Base-by-base conservation (phyloP, 139 green algal species). In the Chlamydomonas asymmetrica region DNA sequence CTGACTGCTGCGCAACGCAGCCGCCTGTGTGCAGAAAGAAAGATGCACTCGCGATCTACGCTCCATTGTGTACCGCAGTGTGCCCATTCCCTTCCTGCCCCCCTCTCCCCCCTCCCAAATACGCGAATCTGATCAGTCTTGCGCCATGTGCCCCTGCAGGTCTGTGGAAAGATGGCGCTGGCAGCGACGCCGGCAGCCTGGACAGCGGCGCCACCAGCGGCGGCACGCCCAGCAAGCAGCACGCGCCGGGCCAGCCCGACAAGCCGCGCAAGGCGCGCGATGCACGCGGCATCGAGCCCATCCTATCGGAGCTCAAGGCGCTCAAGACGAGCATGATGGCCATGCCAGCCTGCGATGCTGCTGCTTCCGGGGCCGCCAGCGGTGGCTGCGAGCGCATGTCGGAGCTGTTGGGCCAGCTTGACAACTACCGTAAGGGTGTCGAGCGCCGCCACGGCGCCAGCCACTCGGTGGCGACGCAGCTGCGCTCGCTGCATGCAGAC, bases 401-500 rank as follows among this genome's bases (percentile, higher is more conserved):
- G 5, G 31, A 40, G 43, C 71, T 77, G 59, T 41, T 77, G 34
- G 59, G 31, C 10, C 59, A 69, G 59, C 57, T 77, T n/a, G 71
- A 77, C 34, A n/a, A 6, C n/a, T 63, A 70, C 32, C 71, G 71
- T 3, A 57, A 59, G 27, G 59, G 71, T 9, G 71, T 77, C 59
- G 71, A 77, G 45, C 41, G 43, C 0, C 60, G 60, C 56, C 71
- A 77, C 57, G 59, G 71, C 31, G 59, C 59, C 41, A 2, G 3
- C 2, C 71, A 77, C 71, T 39, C 59, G 32, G 62, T 77, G 13
- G 71, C 35, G 32, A 34, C 41, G 23, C 71, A 77, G 43, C 71
- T 77, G 71, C 59, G 59, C 43, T 31, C 69, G 18, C 71, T 77
- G 35, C 59, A 77, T 34, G 43, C 31, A 23, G 71, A 77, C 41